These are phyloP conservation scores for Hypomyces perniciosus DNA, from an alignment of 2,329 filamentous ascomycete genomes.

Conservation along the genomic window DNA sequence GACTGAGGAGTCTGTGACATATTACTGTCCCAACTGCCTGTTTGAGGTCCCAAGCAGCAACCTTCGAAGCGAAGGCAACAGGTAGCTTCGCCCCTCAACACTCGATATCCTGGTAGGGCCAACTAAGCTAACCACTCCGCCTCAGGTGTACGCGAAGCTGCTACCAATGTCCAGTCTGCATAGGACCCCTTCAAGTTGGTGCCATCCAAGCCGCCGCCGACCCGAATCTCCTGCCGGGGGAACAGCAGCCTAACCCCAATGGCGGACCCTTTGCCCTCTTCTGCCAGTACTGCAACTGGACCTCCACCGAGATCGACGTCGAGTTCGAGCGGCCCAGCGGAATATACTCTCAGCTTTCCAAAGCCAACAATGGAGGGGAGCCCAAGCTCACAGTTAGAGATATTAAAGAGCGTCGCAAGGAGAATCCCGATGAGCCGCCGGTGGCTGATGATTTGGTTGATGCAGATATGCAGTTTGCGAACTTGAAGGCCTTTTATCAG, in stretches of 20 bases:
- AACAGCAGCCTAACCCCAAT: constrained; percentile 25
- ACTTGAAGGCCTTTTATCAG: constrained; percentile 75
- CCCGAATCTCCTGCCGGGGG: constrained; percentile 38
- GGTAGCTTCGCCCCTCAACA: constrained; percentile 47
- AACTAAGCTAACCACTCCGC: background rate
- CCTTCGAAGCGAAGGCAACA: constrained; percentile 86
- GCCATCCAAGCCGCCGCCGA: constrained; percentile 56
- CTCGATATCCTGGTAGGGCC: background rate
- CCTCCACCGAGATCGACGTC: constrained; percentile 80
- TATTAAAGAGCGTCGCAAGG: constrained; percentile 46
- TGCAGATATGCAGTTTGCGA: constrained; percentile 64
- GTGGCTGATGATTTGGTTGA: constrained; percentile 46
- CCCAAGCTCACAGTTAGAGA: constrained; percentile 46
- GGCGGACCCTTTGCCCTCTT: constrained; percentile 66
- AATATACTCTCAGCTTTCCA: constrained; percentile 73
- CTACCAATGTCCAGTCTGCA: constrained; percentile 89
- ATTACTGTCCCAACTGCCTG: constrained; percentile 90
- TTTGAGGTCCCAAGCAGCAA: constrained; percentile 95
- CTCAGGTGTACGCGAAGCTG: constrained; percentile 84
- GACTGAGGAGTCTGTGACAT: constrained; percentile 87
- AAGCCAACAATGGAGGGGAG: constrained; percentile 58
- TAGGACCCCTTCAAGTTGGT: constrained; percentile 70
- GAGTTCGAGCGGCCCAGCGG: constrained; percentile 85
- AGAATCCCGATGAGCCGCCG: constrained; percentile 33
- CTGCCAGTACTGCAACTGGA: constrained; percentile 92